Base-by-base conservation (phyloP, 2,329 filamentous ascomycete genomes). In the Triangularia verruculosa region DNA sequence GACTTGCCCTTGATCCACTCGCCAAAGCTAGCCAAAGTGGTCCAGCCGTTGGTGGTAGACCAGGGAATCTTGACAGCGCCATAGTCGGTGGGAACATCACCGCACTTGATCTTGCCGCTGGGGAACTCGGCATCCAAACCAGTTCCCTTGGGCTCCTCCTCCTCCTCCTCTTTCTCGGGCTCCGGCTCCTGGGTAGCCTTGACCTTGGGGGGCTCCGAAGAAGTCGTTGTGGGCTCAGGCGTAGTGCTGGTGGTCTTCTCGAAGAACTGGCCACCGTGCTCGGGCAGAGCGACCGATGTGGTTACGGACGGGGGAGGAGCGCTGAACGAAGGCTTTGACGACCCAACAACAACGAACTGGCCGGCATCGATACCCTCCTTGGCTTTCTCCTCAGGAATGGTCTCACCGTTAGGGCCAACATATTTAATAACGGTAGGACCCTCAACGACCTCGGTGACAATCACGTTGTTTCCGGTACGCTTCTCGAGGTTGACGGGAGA, bases 51-150 rank as follows among this genome's bases (percentile, higher is more conserved):
- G 7, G 92, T 79, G 17, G 83, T 82, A 25, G 93, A 82, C 82
- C 89, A 94, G 61, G 83, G 74, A 28, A 95, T 79, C 57, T 86
- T 61, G 54, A 96, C 73, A 1, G 93, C 90, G 70, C 95, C 95
- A 72, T 96, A 98, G 0, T 86, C 80, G 2, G 86, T 87, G 15
- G 93, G 93, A 80, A 97, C 96, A 1, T 81, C 73, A 66, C 76
- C 78, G 79, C 95, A 98, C 68, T 83, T 77, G 61, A 96, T 72
- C 70, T 86, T 77, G 64, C 91, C 91, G 75, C 89, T 89, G 12
- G 90, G 90, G 82, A 98, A 98, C 7, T 87, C 79, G 15, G 79
- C 78, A 68, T 87, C 80, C 61, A 94, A 69, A 58, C 90, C 91
- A 24, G 72, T 79, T 58, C 76, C 80, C 67, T 66, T 70, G 69